Percentiles rank a stretch among this genome's conserved stretches.
phyloP scores from a whole-genome alignment of 2,329 filamentous ascomycete species.

The Pleomassaria siparia region DNA sequence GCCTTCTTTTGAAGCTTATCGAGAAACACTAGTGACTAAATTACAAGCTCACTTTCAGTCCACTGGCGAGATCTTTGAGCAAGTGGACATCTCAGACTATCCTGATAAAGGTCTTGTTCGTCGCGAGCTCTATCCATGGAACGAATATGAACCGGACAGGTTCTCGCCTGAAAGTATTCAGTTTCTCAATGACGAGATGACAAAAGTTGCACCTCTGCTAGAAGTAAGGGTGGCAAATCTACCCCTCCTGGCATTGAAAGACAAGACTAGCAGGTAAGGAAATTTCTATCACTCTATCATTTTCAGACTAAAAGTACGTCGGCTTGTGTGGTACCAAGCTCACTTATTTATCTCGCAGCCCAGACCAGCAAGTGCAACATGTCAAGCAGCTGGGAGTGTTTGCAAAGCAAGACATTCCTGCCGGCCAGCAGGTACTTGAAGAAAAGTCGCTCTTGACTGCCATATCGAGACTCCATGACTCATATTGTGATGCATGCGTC shows the following conservation, averaged over 20 bases:
- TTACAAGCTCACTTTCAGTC: slow-evolving; percentile 25
- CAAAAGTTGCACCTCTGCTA: slow-evolving; percentile 74
- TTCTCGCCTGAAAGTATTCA: slow-evolving; percentile 58
- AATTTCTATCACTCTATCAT: neutral
- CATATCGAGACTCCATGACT: slow-evolving; percentile 83
- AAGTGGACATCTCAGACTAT: slow-evolving; percentile 57
- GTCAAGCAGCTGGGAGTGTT: slow-evolving; percentile 87
- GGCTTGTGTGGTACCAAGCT: slow-evolving; percentile 1
- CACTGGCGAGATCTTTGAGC: slow-evolving; percentile 30
- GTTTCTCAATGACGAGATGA: slow-evolving; percentile 71
- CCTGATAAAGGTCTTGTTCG: slow-evolving; percentile 72
- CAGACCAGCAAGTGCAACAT: slow-evolving; percentile 56
- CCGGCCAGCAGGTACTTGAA: slow-evolving; percentile 74
- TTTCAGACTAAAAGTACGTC: neutral
- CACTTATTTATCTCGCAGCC: slow-evolving; percentile 31
- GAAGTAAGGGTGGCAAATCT: slow-evolving; percentile 75
- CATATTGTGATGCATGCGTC: slow-evolving; percentile 88
- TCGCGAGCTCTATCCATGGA: slow-evolving; percentile 66
- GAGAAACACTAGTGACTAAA: slow-evolving; percentile 51
- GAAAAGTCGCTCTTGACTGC: slow-evolving; percentile 88
- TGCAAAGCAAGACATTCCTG: slow-evolving; percentile 75
- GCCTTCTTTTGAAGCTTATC: slow-evolving; percentile 57
- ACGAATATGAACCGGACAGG: slow-evolving; percentile 60
- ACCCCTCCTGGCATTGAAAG: slow-evolving; percentile 59
- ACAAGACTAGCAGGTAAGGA: slow-evolving; percentile 9